Conservation (phyloP, 1,284 basidiomycete species). For the Leucoagaricus sp. region DNA sequence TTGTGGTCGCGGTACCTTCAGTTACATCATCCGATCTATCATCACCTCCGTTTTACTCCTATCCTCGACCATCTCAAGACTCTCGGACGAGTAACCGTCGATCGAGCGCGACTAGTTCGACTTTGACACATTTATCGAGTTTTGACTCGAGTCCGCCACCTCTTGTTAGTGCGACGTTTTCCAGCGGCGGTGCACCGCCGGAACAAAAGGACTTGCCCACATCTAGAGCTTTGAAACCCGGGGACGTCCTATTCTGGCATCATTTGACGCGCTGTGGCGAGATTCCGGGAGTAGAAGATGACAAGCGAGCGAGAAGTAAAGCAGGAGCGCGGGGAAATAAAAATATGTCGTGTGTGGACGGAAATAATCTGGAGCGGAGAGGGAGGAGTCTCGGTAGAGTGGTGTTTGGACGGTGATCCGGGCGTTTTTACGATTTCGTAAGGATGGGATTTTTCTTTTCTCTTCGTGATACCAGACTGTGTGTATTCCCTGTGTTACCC, state of each 20-base stretch:
- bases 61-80: slow-evolving; percentile 10
- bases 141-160: slow-evolving; percentile 25
- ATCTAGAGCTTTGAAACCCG: slow-evolving; percentile 49
- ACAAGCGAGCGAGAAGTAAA: slow-evolving; percentile 48
- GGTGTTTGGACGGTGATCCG: slow-evolving; percentile 16
- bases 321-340: slow-evolving; percentile 14
- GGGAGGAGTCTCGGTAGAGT: slow-evolving; percentile 12
- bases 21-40: slow-evolving; percentile 5
- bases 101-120: slow-evolving; percentile 6
- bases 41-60: slow-evolving; percentile 9
- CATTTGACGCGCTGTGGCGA: slow-evolving; percentile 75
- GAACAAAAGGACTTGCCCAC: slow-evolving; percentile 35
- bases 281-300: slow-evolving; percentile 64
- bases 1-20: background rate
- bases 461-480: slow-evolving; percentile 6
- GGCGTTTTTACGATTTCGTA: slow-evolving; percentile 1
- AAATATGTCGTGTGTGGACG: background rate
- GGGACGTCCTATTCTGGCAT: slow-evolving; percentile 79
- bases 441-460: background rate
- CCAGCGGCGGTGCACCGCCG: slow-evolving; percentile 20
- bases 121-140: slow-evolving; percentile 15
- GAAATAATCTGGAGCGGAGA: slow-evolving; percentile 6
- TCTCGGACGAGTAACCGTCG: slow-evolving; percentile 8
- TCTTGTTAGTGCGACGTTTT: slow-evolving; percentile 22
- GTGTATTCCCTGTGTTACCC: background rate